Conservation (phyloP, 805 yeast species). For the Candida methanosorbosa region DNA sequence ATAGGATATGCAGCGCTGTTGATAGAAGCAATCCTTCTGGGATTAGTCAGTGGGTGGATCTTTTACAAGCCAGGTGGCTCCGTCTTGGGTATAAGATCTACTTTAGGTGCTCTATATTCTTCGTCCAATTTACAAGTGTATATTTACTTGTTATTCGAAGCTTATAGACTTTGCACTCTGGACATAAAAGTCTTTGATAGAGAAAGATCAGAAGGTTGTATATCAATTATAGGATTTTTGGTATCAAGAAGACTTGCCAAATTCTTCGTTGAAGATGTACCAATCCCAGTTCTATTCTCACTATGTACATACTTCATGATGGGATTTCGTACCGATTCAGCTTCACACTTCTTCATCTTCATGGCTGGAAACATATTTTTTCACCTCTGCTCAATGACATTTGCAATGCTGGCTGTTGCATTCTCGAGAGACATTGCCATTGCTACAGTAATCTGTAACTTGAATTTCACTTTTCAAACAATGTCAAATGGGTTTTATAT, state of each 20-base stretch:
- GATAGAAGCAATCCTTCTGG: constrained; percentile 38
- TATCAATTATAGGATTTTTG: constrained; percentile 59
- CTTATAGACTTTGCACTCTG: constrained; percentile 43
- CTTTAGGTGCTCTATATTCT: constrained; percentile 42
- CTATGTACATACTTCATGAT: constrained; percentile 67
- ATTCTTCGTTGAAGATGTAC: constrained; percentile 58
- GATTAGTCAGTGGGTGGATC: constrained; percentile 68
- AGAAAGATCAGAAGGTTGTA: constrained; percentile 64
- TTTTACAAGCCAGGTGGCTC: constrained; percentile 55
- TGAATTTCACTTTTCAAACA: constrained; percentile 61
- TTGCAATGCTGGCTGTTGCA: constrained; percentile 46
- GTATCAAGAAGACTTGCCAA: constrained; percentile 59
- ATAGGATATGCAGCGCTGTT: constrained; percentile 35
- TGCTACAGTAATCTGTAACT: constrained; percentile 53
- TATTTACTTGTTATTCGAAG: constrained; percentile 46
- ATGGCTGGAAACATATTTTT: constrained; percentile 51
- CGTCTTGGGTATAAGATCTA: constrained; percentile 58
- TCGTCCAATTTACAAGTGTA: constrained; percentile 48
- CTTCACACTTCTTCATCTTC: constrained; percentile 50
- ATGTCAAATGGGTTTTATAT: constrained; percentile 78
- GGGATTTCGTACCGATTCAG: constrained; percentile 45
- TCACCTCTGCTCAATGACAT: constrained; percentile 46
- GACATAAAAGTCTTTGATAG: constrained; percentile 53
- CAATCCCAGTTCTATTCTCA: constrained; percentile 51
- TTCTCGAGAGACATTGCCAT: constrained; percentile 51